Conservation (phyloP, 2,329 filamentous ascomycete genomes). For the Albophoma yamanashiensis region DNA sequence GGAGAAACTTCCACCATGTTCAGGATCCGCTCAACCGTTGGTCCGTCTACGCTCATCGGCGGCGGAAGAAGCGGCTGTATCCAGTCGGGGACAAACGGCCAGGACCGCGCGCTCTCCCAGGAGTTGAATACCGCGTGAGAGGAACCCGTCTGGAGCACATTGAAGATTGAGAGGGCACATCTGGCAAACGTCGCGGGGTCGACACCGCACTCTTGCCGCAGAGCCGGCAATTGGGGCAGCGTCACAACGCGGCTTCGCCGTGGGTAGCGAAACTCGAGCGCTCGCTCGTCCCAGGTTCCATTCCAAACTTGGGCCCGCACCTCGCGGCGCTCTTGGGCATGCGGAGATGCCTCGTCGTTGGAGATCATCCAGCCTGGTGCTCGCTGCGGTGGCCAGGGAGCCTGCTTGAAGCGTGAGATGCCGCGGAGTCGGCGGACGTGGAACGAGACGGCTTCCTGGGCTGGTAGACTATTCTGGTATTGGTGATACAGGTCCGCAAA, state of each 20-base stretch:
- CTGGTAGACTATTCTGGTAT: conserved; percentile 17
- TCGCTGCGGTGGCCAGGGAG: conserved; percentile 21
- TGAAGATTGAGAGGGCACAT: conserved; percentile 21
- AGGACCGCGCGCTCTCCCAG: conserved; percentile 23
- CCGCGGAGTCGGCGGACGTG: conserved; percentile 21
- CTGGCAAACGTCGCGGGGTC: conserved; percentile 18
- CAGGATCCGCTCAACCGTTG: conserved; percentile 24
- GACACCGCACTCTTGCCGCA: conserved; percentile 12
- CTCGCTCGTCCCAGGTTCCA: conserved; percentile 14
- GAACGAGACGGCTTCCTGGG: conserved; percentile 15
- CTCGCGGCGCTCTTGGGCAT: conserved; percentile 8
- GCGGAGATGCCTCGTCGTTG: conserved; percentile 12
- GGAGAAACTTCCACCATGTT: conserved; percentile 17
- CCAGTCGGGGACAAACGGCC: conserved; percentile 26
- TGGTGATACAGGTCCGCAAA: conserved; percentile 21
- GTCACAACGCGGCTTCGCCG: conserved; percentile 17
- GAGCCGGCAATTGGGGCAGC: conserved; percentile 12
- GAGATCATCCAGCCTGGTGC: conserved; percentile 24
- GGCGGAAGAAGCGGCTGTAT: conserved; percentile 21
- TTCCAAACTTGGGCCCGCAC: conserved; percentile 17
- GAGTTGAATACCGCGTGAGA: conserved; percentile 21
- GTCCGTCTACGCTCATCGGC: conserved; percentile 25
- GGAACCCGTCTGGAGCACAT: conserved; percentile 18
- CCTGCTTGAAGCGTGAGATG: conserved; percentile 18
- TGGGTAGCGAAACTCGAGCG: conserved; percentile 16